Conservation (phyloP, 1,284 basidiomycete species). For the Polyporus tsugae region DNA sequence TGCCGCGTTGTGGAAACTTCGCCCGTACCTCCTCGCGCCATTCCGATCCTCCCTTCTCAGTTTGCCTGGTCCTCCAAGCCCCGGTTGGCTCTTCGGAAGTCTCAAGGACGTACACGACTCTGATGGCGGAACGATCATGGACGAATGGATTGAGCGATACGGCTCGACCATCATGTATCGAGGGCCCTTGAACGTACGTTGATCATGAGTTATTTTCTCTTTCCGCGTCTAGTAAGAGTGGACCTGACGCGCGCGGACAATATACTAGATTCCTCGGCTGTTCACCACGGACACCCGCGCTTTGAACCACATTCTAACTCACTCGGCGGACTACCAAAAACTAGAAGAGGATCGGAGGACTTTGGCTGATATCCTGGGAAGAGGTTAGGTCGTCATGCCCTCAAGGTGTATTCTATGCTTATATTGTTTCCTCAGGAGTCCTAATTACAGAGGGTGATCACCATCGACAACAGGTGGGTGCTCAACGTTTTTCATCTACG, state of each 20-base stretch:
- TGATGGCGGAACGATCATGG: conserved; percentile 47
- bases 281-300: conserved; percentile 43
- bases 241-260: not conserved
- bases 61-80: conserved; percentile 58
- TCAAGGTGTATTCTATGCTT: conserved; percentile 16
- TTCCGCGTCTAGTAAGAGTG: too few species aligned
- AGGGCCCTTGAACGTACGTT: conserved; percentile 52
- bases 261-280: not conserved
- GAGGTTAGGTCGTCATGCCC: not conserved
- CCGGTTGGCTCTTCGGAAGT: conserved; percentile 62
- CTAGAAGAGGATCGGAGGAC: conserved; percentile 33
- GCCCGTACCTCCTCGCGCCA: conserved; percentile 27
- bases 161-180: conserved; percentile 59
- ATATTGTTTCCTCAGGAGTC: conserved; percentile 34
- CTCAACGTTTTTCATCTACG: not conserved
- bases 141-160: conserved; percentile 65
- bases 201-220: conserved; percentile 36
- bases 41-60: conserved; percentile 53
- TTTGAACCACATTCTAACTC: conserved; percentile 47
- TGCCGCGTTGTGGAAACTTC: conserved; percentile 16
- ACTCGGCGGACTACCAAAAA: conserved; percentile 46
- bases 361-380: conserved; percentile 44
- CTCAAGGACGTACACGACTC: conserved; percentile 50
- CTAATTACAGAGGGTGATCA: not conserved
- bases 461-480: conserved; percentile 5